Evolutionary conservation across 2,329 filamentous ascomycete genomes (phyloP).

Genomic region (Ophiostoma pallidulum): DNA sequence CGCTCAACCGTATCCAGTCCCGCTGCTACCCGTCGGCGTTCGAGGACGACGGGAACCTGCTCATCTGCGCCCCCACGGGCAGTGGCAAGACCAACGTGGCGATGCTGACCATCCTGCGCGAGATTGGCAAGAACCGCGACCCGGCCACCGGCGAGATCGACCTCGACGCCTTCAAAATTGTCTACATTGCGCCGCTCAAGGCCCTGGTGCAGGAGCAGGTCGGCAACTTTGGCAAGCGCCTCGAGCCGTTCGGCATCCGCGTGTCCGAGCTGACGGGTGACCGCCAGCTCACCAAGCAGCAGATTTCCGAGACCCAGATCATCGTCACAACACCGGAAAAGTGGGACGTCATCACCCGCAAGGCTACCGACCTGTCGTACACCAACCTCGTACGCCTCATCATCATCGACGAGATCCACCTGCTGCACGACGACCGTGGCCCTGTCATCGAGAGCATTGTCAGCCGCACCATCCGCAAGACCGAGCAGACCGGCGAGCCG

Average conservation of each 20-base stretch:
- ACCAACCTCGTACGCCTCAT: conserved; percentile 93
- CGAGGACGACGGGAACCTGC: conserved; percentile 90
- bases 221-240: conserved; percentile 86
- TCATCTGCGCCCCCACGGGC: conserved; percentile 93
- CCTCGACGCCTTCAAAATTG: conserved; percentile 94
- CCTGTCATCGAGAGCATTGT: conserved; percentile 97
- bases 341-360: conserved; percentile 97
- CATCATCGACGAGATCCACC: conserved; percentile 96
- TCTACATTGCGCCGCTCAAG: conserved; percentile 94
- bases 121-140: conserved; percentile 92
- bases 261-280: conserved; percentile 97
- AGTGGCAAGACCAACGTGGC: conserved; percentile 98
- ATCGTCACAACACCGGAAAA: conserved; percentile 98
- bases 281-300: conserved; percentile 94
- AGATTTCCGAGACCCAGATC: conserved; percentile 94
- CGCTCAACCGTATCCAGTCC: conserved; percentile 91
- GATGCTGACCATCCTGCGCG: conserved; percentile 91
- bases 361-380: conserved; percentile 93
- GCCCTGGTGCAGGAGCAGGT: conserved; percentile 96
- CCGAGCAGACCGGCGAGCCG: conserved; percentile 87
- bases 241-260: conserved; percentile 82
- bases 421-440: conserved; percentile 93
- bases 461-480: conserved; percentile 82
- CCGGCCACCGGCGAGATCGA: conserved; percentile 86
- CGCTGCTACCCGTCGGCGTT: conserved; percentile 89